Evolutionary conservation across 352 stramenopile genomes (phyloP).

Genomic region (Elongisporangium undulatum): DNA sequence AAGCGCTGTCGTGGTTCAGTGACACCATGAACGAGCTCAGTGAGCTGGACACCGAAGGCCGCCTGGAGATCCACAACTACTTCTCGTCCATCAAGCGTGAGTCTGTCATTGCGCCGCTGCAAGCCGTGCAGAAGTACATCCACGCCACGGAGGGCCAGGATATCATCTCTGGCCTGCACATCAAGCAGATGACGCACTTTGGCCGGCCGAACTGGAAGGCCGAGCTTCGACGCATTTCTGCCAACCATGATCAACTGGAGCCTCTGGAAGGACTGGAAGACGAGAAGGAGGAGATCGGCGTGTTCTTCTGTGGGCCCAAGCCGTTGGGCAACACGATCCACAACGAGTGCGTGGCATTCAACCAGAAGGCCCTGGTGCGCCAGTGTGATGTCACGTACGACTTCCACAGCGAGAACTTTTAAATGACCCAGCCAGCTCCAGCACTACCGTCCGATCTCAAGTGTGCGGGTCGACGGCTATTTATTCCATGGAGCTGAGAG

Average conservation of each 20-base stretch:
- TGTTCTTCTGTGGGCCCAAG: constrained; percentile 78
- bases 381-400: constrained; percentile 49
- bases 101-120: constrained; percentile 46
- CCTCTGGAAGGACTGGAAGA: constrained; percentile 13
- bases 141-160: constrained; percentile 59
- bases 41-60: constrained; percentile 63
- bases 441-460: too few species aligned
- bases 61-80: constrained; percentile 82
- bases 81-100: constrained; percentile 71
- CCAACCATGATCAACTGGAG: constrained; percentile 32
- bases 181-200: constrained; percentile 74
- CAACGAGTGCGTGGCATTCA: constrained; percentile 54
- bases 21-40: constrained; percentile 82
- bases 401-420: constrained; percentile 74
- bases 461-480: too few species aligned
- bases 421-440: constrained; percentile 4
- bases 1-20: constrained; percentile 72
- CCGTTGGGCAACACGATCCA: constrained; percentile 48
- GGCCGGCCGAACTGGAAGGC: constrained; percentile 71
- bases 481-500: too few species aligned
- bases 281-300: constrained; percentile 57
- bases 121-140: constrained; percentile 74
- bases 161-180: constrained; percentile 65
- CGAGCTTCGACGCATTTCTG: constrained; percentile 49
- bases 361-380: constrained; percentile 38